Evolutionary conservation across 768 basidiomycete genomes (phyloP).

Genomic region (Rhodotorula babjevae): DNA sequence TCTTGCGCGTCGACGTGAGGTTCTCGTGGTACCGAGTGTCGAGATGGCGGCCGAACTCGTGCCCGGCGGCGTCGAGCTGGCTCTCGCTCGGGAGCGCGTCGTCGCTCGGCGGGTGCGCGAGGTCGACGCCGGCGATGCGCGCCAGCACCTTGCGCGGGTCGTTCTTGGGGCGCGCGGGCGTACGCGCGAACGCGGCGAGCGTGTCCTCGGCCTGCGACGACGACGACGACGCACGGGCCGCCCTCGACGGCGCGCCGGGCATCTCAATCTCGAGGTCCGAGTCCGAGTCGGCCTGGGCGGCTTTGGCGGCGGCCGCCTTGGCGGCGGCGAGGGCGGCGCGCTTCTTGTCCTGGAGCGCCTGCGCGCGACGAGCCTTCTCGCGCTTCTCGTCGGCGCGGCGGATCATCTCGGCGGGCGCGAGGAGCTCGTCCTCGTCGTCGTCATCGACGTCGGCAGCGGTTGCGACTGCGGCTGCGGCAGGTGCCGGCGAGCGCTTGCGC

Average conservation of each 20-base stretch:
- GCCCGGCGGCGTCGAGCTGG: slow-evolving; percentile 13
- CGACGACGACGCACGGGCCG: background rate
- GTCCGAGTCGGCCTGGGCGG: slow-evolving; percentile 13
- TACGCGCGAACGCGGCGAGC: background rate
- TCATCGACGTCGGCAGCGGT: background rate
- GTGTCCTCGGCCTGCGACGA: background rate
- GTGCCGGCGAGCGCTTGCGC: background rate
- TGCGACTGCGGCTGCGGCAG: background rate
- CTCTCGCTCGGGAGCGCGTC: slow-evolving; percentile 27
- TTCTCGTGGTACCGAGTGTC: background rate
- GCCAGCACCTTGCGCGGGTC: background rate
- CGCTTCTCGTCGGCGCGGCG: background rate
- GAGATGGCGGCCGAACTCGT: slow-evolving; percentile 22
- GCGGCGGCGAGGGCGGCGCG: background rate
- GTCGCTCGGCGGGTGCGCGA: slow-evolving; percentile 3
- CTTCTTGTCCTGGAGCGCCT: background rate
- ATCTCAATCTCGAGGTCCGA: slow-evolving; percentile 31
- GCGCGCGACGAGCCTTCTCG: background rate
- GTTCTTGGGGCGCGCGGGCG: background rate
- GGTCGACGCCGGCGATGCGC: background rate
- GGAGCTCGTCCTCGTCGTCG: slow-evolving; percentile 19
- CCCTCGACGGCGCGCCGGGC: too few relatives aligned
- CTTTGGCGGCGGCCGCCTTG: background rate
- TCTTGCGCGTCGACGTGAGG: background rate
- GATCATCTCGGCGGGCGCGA: background rate